phyloP scores from a whole-genome alignment of 1,139 yeast genomes.

The Hyphopichia fennica region DNA sequence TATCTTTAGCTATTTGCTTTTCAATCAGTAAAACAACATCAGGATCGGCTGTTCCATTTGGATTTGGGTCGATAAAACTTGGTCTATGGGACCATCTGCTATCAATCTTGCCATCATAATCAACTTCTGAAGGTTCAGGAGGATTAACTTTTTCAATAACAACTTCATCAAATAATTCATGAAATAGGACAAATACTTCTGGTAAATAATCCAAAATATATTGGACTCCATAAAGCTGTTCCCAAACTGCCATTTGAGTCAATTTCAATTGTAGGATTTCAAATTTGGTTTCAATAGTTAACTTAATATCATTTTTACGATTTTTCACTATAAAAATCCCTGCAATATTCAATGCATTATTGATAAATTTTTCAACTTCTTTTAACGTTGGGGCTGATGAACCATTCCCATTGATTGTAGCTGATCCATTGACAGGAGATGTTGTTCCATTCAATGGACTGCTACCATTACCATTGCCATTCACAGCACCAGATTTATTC shows the following conservation, averaged over 20 bases:
- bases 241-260: conserved; percentile 73
- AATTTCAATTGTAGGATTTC: conserved; percentile 70
- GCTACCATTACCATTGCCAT: conserved; percentile 2
- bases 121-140: neutral
- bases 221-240: conserved; percentile 59
- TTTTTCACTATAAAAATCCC: conserved; percentile 37
- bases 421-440: conserved; percentile 1
- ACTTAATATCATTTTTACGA: conserved; percentile 25
- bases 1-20: conserved; percentile 18
- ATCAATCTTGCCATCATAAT: conserved; percentile 15
- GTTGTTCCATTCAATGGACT: conserved; percentile 4
- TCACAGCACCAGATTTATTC: conserved; percentile 6
- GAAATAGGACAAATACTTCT: conserved; percentile 63
- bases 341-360: conserved; percentile 45
- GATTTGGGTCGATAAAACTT: conserved; percentile 40
- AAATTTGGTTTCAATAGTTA: conserved; percentile 44
- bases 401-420: neutral
- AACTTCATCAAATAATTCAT: conserved; percentile 47
- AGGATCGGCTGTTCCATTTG: conserved; percentile 4
- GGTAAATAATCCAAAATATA: conserved; percentile 66
- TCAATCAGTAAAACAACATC: conserved; percentile 10
- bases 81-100: conserved; percentile 49
- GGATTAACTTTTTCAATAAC: neutral
- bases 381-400: conserved; percentile 5
- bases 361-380: conserved; percentile 41